Base-by-base conservation (phyloP, 306 rosid genomes). In the Gynostemma pentaphyllum region DNA sequence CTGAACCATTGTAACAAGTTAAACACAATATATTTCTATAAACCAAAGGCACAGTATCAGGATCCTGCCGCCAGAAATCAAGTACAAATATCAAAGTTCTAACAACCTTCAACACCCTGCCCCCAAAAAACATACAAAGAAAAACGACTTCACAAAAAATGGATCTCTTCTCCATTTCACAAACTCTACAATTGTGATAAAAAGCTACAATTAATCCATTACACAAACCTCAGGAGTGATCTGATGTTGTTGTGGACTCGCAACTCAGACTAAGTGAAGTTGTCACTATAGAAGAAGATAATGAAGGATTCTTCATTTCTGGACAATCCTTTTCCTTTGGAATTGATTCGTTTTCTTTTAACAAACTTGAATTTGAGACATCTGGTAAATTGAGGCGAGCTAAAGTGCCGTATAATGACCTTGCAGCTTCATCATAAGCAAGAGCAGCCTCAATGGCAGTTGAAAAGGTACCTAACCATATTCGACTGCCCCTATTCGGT, bases 301-400 rank as follows among this genome's bases (percentile, higher is more conserved):
- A 2, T 37, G 65, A 60, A 23, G 48, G 15, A 45, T 30, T 60
- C 14, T 60, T 60, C 29, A 39, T 13, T 60, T 74, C 81, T 28
- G 21, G 45, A 30, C 45, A 45, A 16, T 47, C 57, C 24, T 66
- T 76, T 0, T 62, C n/a, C n/a, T n/a, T n/a, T 42, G 32, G 79
- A 40, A n/a, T n/a, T 26, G 40, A 44, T 24, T 45, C 68, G 5
- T 62, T 45, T 44, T 72, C 87, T 23, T 75, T 72, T 0, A 76
- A 68, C 64, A 81, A 80, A 67, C 56, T 79, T 29, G 87, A 69
- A 36, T 77, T 76, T 0, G 86, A 68, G 68, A 86, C 50, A 22
- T 86, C 84, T 21, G 92, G 92, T 64, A 89, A 86, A 80, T 89
- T 89, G 18, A 89, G 87, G 62, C 95, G 89, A 52, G 95, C 95